A percentile compares a stretch with the other conserved stretches of the same genome.
These are phyloP conservation scores for Pseudogymnoascus sp. DNA, from an alignment of 2,329 filamentous ascomycete genomes.

Conservation along the genomic window DNA sequence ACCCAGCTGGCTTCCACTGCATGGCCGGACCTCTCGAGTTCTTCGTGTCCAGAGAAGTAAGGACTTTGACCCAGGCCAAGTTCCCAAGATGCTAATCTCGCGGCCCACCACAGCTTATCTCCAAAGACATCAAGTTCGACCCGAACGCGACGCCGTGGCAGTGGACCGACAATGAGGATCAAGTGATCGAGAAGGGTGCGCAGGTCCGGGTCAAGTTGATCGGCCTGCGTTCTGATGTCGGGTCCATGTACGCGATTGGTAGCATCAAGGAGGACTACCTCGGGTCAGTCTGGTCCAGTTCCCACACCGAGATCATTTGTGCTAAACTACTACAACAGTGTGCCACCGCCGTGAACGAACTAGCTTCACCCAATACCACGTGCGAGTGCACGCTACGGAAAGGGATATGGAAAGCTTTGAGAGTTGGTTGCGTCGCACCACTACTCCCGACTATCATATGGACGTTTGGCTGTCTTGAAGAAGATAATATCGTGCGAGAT, in stretches of 20 bases:
- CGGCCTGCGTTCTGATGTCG: conserved; percentile 86
- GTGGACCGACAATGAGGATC: conserved; percentile 91
- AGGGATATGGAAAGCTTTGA: not conserved
- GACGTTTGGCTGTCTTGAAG: not conserved
- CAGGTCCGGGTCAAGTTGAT: conserved; percentile 93
- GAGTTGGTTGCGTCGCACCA: conserved; percentile 5
- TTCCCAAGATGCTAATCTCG: conserved; percentile 8
- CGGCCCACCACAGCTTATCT: conserved; percentile 62
- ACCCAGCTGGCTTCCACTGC: conserved; percentile 85
- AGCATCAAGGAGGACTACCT: conserved; percentile 86
- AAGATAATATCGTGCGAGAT: not conserved
- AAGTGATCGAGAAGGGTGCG: conserved; percentile 86
- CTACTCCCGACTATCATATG: not conserved
- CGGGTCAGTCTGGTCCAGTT: conserved; percentile 41
- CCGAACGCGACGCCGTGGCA: conserved; percentile 94
- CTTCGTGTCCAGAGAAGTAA: conserved; percentile 77
- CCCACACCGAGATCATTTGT: not conserved
- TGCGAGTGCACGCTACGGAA: not conserved
- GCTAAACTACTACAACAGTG: not conserved
- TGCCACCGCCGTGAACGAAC: conserved; percentile 6
- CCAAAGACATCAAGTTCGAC: conserved; percentile 86
- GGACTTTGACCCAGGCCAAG: conserved; percentile 31
- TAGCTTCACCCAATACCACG: not conserved
- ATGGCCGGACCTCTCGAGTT: conserved; percentile 71
- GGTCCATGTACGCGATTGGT: conserved; percentile 92